These are phyloP conservation scores for Alternaria solani DNA, from an alignment of 2,329 filamentous ascomycete genomes.

Conservation along the genomic window DNA sequence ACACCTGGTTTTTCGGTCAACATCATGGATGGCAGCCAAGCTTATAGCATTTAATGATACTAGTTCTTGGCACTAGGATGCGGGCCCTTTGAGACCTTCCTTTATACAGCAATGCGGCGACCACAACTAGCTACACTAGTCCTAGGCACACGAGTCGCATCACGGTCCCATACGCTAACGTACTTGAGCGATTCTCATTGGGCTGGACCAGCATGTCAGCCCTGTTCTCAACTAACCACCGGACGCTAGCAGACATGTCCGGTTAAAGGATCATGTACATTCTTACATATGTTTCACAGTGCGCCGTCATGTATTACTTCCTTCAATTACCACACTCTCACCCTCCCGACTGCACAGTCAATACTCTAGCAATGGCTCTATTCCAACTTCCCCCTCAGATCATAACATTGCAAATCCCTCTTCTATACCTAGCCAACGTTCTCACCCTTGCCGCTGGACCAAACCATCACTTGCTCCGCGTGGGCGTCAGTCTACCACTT, in stretches of 20 bases:
- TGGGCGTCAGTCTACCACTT: slow-evolving; percentile 23
- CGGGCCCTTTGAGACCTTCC: not conserved
- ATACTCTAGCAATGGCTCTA: slow-evolving; percentile 2
- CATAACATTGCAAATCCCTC: slow-evolving; percentile 18
- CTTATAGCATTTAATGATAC: slow-evolving; percentile 15
- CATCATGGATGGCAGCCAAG: not conserved
- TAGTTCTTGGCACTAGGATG: not conserved
- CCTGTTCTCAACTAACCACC: not conserved
- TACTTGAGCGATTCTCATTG: slow-evolving; percentile 1
- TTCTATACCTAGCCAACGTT: slow-evolving; percentile 24
- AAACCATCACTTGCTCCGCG: slow-evolving; percentile 10
- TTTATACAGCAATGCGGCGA: not conserved
- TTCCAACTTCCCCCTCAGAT: slow-evolving; percentile 20
- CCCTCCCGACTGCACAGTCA: not conserved
- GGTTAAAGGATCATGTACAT: not conserved
- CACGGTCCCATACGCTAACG: not conserved
- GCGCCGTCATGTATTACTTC: not conserved
- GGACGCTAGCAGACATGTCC: not conserved
- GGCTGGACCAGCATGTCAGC: not conserved
- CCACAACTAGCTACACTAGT: not conserved
- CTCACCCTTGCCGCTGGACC: slow-evolving; percentile 27
- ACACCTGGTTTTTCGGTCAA: not conserved
- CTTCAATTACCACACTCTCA: not conserved
- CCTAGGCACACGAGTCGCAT: not conserved
- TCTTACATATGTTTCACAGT: not conserved